Conservation (phyloP, 2,329 filamentous ascomycete species). For the Truncatella angustata region DNA sequence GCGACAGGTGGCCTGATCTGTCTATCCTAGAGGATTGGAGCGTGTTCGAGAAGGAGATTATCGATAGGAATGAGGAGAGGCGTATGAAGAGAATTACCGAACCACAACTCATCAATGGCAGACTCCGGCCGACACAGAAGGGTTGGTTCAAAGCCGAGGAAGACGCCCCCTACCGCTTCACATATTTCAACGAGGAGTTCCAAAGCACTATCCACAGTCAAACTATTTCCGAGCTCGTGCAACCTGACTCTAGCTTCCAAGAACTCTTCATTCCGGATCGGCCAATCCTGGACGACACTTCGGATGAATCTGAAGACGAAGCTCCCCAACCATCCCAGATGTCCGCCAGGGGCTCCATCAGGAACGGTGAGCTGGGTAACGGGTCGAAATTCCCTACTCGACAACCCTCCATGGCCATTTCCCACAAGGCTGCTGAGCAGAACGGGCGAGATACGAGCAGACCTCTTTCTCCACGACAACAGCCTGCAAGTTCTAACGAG, state of each 20-base stretch:
- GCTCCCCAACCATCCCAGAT: constrained; percentile 15
- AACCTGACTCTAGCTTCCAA: constrained; percentile 78
- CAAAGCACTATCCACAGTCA: constrained; percentile 95
- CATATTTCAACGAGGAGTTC: constrained; percentile 98
- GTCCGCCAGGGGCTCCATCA: constrained; percentile 23
- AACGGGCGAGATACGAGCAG: constrained; percentile 25
- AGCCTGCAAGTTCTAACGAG: constrained; percentile 18
- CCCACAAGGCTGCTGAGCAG: constrained; percentile 11
- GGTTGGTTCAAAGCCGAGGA: constrained; percentile 87
- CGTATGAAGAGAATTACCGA: constrained; percentile 91
- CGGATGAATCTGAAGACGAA: constrained; percentile 59
- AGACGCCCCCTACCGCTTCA: constrained; percentile 90
- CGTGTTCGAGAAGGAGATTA: constrained; percentile 69
- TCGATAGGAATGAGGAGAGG: constrained; percentile 75
- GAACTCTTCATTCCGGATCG: constrained; percentile 92
- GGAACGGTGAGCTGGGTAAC: constrained; percentile 33
- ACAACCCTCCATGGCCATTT: constrained; percentile 40
- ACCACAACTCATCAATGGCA: constrained; percentile 86
- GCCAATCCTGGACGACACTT: constrained; percentile 69
- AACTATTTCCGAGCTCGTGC: constrained; percentile 88
- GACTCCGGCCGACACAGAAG: constrained; percentile 75
- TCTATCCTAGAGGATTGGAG: constrained; percentile 86
- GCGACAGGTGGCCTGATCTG: constrained; percentile 82
- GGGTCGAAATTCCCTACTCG: constrained; percentile 42
- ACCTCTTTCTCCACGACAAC: constrained; percentile 24